A percentile compares a stretch with the other conserved stretches of the same genome.
Evolutionary conservation across 1,139 yeast genomes (phyloP).

Genomic region (Maudiozyma humilis): DNA sequence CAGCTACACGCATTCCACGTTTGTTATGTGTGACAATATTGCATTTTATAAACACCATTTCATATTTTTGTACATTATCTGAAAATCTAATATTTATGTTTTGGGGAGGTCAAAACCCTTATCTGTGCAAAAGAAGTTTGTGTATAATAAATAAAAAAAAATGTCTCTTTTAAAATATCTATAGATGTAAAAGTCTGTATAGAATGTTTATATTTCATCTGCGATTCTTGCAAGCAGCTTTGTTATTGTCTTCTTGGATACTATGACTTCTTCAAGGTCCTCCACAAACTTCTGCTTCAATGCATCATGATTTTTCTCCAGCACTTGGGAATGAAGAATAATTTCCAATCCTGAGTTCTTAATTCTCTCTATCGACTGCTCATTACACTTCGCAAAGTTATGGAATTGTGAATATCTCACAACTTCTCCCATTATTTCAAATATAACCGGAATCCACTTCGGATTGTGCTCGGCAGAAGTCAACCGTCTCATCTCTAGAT

Average conservation of each 20-base stretch:
- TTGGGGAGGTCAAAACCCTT: too few relatives aligned
- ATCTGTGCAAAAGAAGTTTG: background rate
- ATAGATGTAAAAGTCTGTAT: background rate
- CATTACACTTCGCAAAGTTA: conserved; percentile 16
- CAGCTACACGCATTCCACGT: too few relatives aligned
- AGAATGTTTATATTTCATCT: background rate
- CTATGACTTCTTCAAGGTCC: conserved; percentile 10
- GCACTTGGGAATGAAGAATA: conserved; percentile 20
- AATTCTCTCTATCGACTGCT: conserved; percentile 25
- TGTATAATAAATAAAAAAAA: background rate
- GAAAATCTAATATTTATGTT: too few relatives aligned
- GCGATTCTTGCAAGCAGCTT: conserved; percentile 13
- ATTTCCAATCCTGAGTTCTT: conserved; percentile 30
- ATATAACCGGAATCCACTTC: conserved; percentile 28
- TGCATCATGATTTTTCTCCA: conserved; percentile 1
- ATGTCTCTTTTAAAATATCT: too few relatives aligned
- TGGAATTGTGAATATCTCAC: conserved; percentile 30
- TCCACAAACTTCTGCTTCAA: background rate
- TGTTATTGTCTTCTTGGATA: conserved; percentile 12
- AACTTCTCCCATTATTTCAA: conserved; percentile 31
- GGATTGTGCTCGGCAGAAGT: conserved; percentile 26
- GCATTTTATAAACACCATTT: background rate
- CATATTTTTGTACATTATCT: too few relatives aligned
- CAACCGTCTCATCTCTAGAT: conserved; percentile 36
- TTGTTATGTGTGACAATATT: background rate